Conservation (phyloP, 2,329 filamentous ascomycete genomes). For the Colletotrichum sp. region DNA sequence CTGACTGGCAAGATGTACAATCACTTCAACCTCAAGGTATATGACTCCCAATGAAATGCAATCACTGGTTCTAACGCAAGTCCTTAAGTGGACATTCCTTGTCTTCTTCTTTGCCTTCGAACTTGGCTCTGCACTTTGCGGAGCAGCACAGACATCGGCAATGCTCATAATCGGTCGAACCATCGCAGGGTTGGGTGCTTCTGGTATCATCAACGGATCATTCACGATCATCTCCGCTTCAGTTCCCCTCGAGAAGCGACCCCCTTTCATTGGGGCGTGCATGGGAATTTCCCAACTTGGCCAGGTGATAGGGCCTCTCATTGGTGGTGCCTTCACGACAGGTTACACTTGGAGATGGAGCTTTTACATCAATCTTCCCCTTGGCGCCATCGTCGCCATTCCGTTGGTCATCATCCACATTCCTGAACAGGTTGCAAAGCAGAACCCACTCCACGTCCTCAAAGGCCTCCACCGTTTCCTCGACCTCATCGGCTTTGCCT, state of each 20-base stretch:
- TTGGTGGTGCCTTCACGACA: conserved; percentile 43
- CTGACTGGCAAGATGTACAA: not conserved
- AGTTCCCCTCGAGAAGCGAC: conserved; percentile 24
- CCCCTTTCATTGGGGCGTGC: conserved; percentile 1
- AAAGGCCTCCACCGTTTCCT: conserved; percentile 11
- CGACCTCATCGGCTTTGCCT: conserved; percentile 32
- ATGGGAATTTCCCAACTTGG: conserved; percentile 38
- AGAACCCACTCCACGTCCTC: not conserved
- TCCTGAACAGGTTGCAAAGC: conserved; percentile 36
- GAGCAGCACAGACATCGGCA: not conserved
- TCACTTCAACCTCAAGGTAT: not conserved
- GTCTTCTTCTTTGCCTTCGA: conserved; percentile 33
- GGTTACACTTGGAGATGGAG: conserved; percentile 51
- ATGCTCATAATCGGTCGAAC: not conserved
- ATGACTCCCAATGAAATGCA: fast-evolving
- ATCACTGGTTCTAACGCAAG: not conserved
- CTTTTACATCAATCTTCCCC: conserved; percentile 54
- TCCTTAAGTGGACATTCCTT: conserved; percentile 31
- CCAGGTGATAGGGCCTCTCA: conserved; percentile 43
- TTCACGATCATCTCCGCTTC: conserved; percentile 26
- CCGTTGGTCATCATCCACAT: conserved; percentile 37
- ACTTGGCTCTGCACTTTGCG: conserved; percentile 4
- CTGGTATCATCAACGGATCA: conserved; percentile 27
- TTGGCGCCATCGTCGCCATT: conserved; percentile 40
- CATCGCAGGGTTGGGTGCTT: not conserved